Evolutionary conservation across 176 grass and related monocot species (phyloP).

Genomic region (Avena insularis): DNA sequence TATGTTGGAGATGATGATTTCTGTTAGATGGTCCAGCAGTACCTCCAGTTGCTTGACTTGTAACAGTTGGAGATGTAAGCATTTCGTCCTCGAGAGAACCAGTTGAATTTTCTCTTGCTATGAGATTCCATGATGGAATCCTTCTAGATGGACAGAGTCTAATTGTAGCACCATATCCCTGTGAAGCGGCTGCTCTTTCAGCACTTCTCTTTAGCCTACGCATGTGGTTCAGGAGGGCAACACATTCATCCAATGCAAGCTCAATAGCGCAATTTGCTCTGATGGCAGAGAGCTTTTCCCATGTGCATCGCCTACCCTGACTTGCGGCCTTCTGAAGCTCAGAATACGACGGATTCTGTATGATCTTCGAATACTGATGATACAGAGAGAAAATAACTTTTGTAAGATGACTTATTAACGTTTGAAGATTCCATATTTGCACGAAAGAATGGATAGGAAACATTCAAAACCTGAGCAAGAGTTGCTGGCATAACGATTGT

Average conservation of each 20-base stretch:
- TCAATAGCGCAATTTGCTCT: slow-evolving; percentile 92
- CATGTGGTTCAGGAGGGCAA: slow-evolving; percentile 84
- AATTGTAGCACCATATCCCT: slow-evolving; percentile 58
- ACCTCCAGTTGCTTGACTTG: slow-evolving; percentile 55
- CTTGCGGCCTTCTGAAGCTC: slow-evolving; percentile 89
- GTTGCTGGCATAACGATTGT: slow-evolving; percentile 96
- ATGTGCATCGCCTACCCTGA: slow-evolving; percentile 86
- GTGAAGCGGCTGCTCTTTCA: slow-evolving; percentile 71
- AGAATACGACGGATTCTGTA: slow-evolving; percentile 82
- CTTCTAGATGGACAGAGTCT: slow-evolving; percentile 84
- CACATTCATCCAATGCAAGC: slow-evolving; percentile 89
- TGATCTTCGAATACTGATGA: slow-evolving; percentile 89
- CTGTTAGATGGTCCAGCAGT: slow-evolving; percentile 47
- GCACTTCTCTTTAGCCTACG: slow-evolving; percentile 84
- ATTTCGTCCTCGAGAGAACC: slow-evolving; percentile 88
- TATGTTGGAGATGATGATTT: slow-evolving; percentile 50
- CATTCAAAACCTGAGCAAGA: slow-evolving; percentile 65
- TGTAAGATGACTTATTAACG: slow-evolving; percentile 12
- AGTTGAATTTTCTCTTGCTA: slow-evolving; percentile 96
- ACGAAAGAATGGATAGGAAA: slow-evolving; percentile 20
- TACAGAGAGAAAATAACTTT: slow-evolving; percentile 36
- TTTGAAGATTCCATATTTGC: slow-evolving; percentile 8
- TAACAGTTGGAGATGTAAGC: slow-evolving; percentile 47
- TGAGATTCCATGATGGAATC: slow-evolving; percentile 97
- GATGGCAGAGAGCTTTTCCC: slow-evolving; percentile 93